Evolutionary conservation across 805 yeast species (phyloP).

Genomic region (Yamadazyma paraphyllophila): DNA sequence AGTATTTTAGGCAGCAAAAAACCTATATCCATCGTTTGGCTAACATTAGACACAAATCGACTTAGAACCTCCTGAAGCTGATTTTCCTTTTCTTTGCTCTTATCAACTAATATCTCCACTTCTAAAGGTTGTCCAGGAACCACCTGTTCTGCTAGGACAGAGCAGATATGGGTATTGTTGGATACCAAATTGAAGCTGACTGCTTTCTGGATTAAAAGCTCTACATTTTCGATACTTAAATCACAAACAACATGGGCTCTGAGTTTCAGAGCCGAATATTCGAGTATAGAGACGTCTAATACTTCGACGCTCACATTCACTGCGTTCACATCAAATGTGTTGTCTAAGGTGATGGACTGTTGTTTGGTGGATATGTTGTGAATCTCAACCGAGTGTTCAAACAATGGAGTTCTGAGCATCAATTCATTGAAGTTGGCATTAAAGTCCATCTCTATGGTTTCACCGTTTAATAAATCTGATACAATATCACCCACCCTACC

Average conservation of each 20-base stretch:
- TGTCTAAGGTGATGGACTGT: neutral
- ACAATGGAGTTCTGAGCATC: neutral
- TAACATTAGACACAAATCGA: slow-evolving; percentile 7
- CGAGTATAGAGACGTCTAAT: neutral
- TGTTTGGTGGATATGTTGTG: neutral
- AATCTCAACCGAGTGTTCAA: neutral
- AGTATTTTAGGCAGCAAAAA: slow-evolving; percentile 1
- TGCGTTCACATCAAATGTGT: neutral
- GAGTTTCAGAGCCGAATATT: neutral
- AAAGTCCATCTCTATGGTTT: neutral
- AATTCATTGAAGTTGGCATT: neutral
- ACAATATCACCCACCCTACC: neutral
- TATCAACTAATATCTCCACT: neutral
- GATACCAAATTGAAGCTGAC: neutral
- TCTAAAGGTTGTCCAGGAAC: slow-evolving; percentile 3
- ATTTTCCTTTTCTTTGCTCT: neutral
- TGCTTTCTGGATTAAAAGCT: neutral
- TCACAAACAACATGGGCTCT: neutral
- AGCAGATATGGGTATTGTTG: neutral
- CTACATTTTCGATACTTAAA: neutral
- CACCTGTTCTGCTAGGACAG: neutral
- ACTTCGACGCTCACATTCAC: neutral
- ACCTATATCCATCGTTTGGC: neutral
- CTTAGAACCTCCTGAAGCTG: slow-evolving; percentile 5
- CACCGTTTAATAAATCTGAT: neutral